phyloP scores from a whole-genome alignment of 805 yeast genomes.

The Priceomyces fermenticarens region DNA sequence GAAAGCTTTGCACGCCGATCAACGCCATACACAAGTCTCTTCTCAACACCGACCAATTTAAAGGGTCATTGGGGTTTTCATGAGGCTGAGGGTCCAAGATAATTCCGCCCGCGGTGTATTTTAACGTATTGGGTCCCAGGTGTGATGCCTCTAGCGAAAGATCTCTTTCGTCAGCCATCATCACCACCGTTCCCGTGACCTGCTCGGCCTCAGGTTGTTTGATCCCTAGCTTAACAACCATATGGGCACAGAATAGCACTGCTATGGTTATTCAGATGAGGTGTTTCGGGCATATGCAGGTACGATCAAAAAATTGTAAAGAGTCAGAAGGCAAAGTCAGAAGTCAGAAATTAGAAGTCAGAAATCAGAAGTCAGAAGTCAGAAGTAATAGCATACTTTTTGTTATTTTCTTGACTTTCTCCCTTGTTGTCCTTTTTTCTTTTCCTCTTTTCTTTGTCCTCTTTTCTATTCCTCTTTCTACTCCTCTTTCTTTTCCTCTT shows the following conservation, averaged over 20 bases:
- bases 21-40: constrained; percentile 51
- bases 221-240: constrained; percentile 29
- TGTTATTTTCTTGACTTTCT: too few relatives aligned
- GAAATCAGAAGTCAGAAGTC: too few relatives aligned
- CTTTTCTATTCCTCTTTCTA: too few relatives aligned
- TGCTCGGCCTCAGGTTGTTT: constrained; percentile 36
- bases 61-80: constrained; percentile 60
- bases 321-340: too few relatives aligned
- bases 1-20: constrained; percentile 55
- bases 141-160: constrained; percentile 1
- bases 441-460: too few relatives aligned
- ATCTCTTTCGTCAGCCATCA: constrained; percentile 27
- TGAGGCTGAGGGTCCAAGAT: constrained; percentile 62
- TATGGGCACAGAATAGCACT: constrained; percentile 1
- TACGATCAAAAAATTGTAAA: too few relatives aligned
- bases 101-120: constrained; percentile 47
- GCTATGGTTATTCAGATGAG: neutral
- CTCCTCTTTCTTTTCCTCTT: too few relatives aligned
- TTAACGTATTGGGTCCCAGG: constrained; percentile 25
- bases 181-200: constrained; percentile 50
- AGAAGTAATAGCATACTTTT: too few relatives aligned
- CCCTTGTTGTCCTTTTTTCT: too few relatives aligned
- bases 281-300: too few relatives aligned
- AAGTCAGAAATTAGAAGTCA: too few relatives aligned
- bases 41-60: constrained; percentile 63